Evolutionary conservation across 768 basidiomycete species (phyloP).

Genomic region (Pulveroboletus sp.): DNA sequence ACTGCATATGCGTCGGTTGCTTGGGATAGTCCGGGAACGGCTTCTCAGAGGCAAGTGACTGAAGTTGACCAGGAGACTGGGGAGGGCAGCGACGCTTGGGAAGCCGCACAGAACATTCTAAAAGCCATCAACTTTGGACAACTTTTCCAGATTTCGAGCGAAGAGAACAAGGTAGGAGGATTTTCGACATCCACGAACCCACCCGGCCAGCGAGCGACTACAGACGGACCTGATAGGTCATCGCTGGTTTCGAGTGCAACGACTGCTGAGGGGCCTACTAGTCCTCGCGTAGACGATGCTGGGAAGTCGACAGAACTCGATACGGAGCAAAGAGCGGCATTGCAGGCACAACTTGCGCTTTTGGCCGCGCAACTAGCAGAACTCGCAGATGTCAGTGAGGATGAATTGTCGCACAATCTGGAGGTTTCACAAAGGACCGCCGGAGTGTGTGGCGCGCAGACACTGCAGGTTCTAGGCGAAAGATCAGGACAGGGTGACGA

Average conservation of each 20-base stretch:
- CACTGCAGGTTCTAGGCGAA: neutral
- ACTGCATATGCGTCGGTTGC: neutral
- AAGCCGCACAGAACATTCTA: constrained; percentile 73
- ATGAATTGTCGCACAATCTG: constrained; percentile 26
- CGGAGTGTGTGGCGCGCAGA: neutral
- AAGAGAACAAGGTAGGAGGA: constrained; percentile 19
- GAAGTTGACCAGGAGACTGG: constrained; percentile 30
- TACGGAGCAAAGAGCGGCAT: constrained; percentile 52
- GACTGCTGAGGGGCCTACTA: constrained; percentile 1
- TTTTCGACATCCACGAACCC: constrained; percentile 1
- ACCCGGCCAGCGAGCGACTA: neutral
- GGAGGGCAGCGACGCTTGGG: constrained; percentile 61
- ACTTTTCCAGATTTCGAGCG: constrained; percentile 38
- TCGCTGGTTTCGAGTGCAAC: constrained; percentile 1
- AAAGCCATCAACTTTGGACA: constrained; percentile 71
- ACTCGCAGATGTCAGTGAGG: constrained; percentile 44
- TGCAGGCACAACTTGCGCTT: constrained; percentile 70
- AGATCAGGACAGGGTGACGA: constrained; percentile 8
- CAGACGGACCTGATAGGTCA: constrained; percentile 3
- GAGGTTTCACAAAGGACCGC: constrained; percentile 8
- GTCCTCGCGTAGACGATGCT: constrained; percentile 2
- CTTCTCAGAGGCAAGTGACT: constrained; percentile 13
- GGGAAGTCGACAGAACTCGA: constrained; percentile 26
- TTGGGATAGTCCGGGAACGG: neutral
- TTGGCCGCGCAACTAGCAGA: constrained; percentile 70